phyloP scores from a whole-genome alignment of 1,284 basidiomycete species.

The Ganoderma resinaceum region DNA sequence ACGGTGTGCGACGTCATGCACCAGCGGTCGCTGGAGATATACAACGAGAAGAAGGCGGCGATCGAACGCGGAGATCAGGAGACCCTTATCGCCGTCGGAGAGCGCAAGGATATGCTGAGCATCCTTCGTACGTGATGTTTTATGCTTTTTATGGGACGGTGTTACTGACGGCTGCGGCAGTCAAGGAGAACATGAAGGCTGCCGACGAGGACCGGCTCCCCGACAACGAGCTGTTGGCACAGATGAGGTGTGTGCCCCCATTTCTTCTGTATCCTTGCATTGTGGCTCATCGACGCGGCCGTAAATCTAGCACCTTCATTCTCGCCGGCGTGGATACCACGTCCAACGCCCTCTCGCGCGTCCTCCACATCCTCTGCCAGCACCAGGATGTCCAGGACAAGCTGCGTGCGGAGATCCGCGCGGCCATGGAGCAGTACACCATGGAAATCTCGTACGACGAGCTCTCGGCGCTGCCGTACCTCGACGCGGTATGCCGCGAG shows the following conservation, averaged over 20 bases:
- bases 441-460: conserved; percentile 21
- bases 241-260: conserved; percentile 30
- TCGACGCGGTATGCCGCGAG: conserved; percentile 29
- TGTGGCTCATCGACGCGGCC: background rate
- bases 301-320: conserved; percentile 7
- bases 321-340: conserved; percentile 26
- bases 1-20: conserved; percentile 28
- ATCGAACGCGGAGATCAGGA: conserved; percentile 34
- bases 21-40: conserved; percentile 21
- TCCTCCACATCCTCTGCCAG: conserved; percentile 19
- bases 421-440: conserved; percentile 12
- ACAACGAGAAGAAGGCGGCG: conserved; percentile 31
- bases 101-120: conserved; percentile 41
- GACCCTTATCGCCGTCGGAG: conserved; percentile 32
- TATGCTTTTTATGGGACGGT: no score
- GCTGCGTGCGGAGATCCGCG: conserved; percentile 15
- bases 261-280: background rate
- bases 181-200: conserved; percentile 31
- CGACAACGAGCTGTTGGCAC: conserved; percentile 34
- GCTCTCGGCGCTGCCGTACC: conserved; percentile 20
- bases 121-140: conserved; percentile 32
- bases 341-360: conserved; percentile 19
- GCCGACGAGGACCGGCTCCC: conserved; percentile 33
- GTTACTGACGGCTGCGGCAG: conserved; percentile 6
- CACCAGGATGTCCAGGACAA: conserved; percentile 20